These are phyloP conservation scores for Trichoderma koningii DNA, from an alignment of 2,329 filamentous ascomycete genomes.

Conservation along the genomic window DNA sequence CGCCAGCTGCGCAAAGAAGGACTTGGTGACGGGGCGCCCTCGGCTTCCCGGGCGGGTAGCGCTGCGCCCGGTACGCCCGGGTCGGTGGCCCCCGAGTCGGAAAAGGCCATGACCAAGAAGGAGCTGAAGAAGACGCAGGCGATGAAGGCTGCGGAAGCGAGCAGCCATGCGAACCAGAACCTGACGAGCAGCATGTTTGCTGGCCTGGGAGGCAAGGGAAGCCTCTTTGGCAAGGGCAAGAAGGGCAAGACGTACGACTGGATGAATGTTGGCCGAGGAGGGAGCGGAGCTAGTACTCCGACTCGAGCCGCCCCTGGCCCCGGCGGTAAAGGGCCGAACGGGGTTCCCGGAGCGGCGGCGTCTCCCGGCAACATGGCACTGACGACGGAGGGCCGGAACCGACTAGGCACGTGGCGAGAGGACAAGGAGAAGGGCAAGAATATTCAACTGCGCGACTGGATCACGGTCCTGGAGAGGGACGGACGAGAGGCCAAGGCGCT, in stretches of 20 bases:
- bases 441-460: constrained; percentile 82
- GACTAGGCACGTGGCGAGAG: constrained; percentile 76
- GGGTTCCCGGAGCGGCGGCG: constrained; percentile 38
- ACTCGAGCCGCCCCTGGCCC: constrained; percentile 41
- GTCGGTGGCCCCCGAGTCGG: constrained; percentile 61
- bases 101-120: constrained; percentile 82
- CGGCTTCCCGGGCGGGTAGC: constrained; percentile 56
- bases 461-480: constrained; percentile 77
- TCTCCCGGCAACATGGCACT: constrained; percentile 45
- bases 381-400: constrained; percentile 61
- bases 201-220: constrained; percentile 63
- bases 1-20: constrained; percentile 65
- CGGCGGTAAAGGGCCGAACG: constrained; percentile 41
- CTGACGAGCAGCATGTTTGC: constrained; percentile 75
- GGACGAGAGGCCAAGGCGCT: constrained; percentile 66
- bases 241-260: constrained; percentile 71
- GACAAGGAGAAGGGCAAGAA: constrained; percentile 73
- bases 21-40: constrained; percentile 52
- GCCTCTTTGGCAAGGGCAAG: constrained; percentile 60
- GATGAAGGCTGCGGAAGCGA: constrained; percentile 76
- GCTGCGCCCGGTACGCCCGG: constrained; percentile 63
- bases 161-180: constrained; percentile 80
- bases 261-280: constrained; percentile 61
- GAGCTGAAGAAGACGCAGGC: constrained; percentile 74
- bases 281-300: constrained; percentile 58